phyloP scores from a whole-genome alignment of 176 grass and related monocot genomes.

The Lolium perenne region DNA sequence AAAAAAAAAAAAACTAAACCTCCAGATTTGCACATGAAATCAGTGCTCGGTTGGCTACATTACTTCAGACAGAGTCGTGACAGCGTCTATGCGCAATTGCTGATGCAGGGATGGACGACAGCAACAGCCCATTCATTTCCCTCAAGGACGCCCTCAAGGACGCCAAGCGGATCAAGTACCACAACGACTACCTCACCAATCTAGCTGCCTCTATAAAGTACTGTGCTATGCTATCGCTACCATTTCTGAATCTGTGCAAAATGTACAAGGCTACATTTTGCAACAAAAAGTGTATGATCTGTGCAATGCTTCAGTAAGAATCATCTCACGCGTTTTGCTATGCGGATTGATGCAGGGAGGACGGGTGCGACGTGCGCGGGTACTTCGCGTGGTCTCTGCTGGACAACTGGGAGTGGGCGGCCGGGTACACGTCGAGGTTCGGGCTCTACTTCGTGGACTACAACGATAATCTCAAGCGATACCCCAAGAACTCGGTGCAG shows the following conservation, averaged over 20 bases:
- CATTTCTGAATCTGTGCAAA: background rate
- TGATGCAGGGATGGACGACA: slow-evolving; percentile 79
- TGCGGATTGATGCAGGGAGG: slow-evolving; percentile 58
- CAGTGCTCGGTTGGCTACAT: no score
- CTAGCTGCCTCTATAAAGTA: slow-evolving; percentile 80
- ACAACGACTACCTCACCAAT: slow-evolving; percentile 77
- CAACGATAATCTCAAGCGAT: slow-evolving; percentile 81
- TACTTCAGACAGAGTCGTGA: background rate
- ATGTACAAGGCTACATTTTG: background rate
- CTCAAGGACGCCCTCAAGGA: slow-evolving; percentile 81
- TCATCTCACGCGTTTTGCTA: background rate
- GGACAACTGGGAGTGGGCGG: slow-evolving; percentile 98
- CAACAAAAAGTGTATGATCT: background rate
- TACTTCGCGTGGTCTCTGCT: slow-evolving; percentile 98
- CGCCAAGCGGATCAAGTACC: slow-evolving; percentile 82
- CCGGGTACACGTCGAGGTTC: slow-evolving; percentile 80
- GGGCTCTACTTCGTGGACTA: slow-evolving; percentile 93
- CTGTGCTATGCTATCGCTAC: background rate
- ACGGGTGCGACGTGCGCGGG: slow-evolving; percentile 82
- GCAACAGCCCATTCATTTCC: slow-evolving; percentile 72
- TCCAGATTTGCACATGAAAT: background rate
- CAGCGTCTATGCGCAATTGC: background rate
- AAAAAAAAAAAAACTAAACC: no score
- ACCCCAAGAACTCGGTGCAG: slow-evolving; percentile 95
- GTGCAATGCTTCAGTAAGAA: background rate